Conservation (phyloP, 805 yeast genomes). For the Lachancea waltii region DNA sequence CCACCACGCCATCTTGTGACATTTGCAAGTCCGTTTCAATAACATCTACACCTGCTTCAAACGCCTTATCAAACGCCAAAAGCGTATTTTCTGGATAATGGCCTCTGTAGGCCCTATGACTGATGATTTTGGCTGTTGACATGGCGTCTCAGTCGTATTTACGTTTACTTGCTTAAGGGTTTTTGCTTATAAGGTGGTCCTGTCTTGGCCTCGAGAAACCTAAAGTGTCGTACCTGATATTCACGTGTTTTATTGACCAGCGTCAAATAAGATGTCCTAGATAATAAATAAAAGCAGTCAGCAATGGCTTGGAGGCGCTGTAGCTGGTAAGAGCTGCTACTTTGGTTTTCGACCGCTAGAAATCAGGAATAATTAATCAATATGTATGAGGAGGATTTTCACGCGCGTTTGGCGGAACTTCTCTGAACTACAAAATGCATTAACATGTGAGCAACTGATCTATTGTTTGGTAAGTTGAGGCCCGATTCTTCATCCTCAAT, state of each 20-base stretch:
- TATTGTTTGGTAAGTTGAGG: conserved; percentile 19
- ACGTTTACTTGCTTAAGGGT: neutral
- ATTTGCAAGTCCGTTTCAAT: conserved; percentile 54
- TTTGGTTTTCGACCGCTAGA: no score
- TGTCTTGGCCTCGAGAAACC: neutral
- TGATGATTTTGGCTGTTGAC: conserved; percentile 20
- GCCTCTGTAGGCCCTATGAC: conserved; percentile 33
- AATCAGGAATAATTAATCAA: no score
- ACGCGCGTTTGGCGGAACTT: neutral
- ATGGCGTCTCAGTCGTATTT: neutral
- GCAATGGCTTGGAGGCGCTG: no score
- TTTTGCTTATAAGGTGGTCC: no score
- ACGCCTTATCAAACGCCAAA: conserved; percentile 41
- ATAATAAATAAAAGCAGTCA: no score
- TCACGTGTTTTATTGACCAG: neutral
- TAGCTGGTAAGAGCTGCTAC: no score
- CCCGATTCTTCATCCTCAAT: conserved; percentile 8
- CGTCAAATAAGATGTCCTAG: no score
- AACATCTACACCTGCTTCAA: conserved; percentile 39
- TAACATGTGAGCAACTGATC: conserved; percentile 27
- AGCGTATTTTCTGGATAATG: conserved; percentile 42
- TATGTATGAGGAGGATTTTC: no score
- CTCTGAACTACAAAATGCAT: conserved; percentile 19
- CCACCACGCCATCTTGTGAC: conserved; percentile 46
- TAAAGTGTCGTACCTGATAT: neutral